phyloP scores from a whole-genome alignment of 2,329 filamentous ascomycete species.

The Penicillium sp. region DNA sequence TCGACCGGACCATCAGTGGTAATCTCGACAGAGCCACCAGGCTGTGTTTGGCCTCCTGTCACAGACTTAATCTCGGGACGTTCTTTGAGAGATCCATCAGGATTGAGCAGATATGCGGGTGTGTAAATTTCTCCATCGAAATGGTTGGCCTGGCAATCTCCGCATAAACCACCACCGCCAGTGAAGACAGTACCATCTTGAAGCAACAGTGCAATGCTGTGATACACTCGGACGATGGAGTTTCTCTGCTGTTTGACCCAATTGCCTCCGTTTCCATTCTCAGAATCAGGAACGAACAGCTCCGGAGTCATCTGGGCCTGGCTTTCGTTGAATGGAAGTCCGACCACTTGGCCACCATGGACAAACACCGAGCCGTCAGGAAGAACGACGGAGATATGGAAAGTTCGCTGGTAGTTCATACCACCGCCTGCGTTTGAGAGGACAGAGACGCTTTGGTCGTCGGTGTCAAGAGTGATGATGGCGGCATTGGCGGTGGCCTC shows the following conservation, averaged over 20 bases:
- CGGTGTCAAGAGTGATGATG: slow-evolving; percentile 49
- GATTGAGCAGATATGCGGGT: slow-evolving; percentile 56
- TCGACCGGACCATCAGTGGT: slow-evolving; percentile 36
- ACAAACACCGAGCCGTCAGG: slow-evolving; percentile 52
- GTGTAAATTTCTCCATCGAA: slow-evolving; percentile 57
- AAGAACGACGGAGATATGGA: slow-evolving; percentile 50
- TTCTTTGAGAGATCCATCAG: slow-evolving; percentile 40
- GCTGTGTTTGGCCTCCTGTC: slow-evolving; percentile 18
- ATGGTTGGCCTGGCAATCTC: slow-evolving; percentile 50
- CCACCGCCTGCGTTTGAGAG: slow-evolving; percentile 44
- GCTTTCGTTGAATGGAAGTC: slow-evolving; percentile 47
- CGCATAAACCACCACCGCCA: slow-evolving; percentile 56
- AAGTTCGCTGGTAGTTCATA: slow-evolving; percentile 45
- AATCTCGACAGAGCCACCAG: slow-evolving; percentile 48
- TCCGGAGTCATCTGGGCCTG: slow-evolving; percentile 45
- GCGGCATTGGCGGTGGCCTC: slow-evolving; percentile 49
- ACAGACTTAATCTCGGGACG: slow-evolving; percentile 47
- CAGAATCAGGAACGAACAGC: slow-evolving; percentile 46
- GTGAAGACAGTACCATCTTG: slow-evolving; percentile 53
- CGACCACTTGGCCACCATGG: slow-evolving; percentile 48
- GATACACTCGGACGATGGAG: slow-evolving; percentile 42
- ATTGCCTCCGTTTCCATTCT: slow-evolving; percentile 20
- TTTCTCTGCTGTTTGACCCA: slow-evolving; percentile 34
- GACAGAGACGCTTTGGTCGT: slow-evolving; percentile 30
- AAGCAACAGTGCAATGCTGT: slow-evolving; percentile 51